These are phyloP conservation scores for Polygonum aviculare DNA, from an alignment of 148 eudicot species.

Conservation along the genomic window DNA sequence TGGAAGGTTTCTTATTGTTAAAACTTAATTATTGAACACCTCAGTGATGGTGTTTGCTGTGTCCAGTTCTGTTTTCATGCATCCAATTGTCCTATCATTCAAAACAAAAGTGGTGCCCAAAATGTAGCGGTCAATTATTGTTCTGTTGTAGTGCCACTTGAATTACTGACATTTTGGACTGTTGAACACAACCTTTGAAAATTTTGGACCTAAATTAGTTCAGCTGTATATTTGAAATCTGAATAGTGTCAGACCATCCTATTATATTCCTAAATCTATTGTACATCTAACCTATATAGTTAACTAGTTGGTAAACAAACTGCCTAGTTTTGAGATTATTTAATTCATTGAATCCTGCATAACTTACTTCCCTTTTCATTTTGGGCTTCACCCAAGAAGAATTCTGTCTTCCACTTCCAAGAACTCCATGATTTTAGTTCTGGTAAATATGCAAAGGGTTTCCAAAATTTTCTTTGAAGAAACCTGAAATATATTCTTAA, in stretches of 20 bases:
- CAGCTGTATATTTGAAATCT: not conserved
- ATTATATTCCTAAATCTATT: not conserved
- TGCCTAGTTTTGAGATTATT: not conserved
- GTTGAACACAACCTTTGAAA: not conserved
- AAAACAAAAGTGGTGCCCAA: not conserved
- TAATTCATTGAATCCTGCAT: not conserved
- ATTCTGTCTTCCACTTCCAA: not conserved
- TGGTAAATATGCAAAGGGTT: not conserved
- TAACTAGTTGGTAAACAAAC: not conserved
- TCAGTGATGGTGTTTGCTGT: not conserved
- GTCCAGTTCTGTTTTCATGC: not conserved
- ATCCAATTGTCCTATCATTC: not conserved
- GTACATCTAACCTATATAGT: not conserved
- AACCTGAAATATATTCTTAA: not conserved
- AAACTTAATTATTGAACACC: not conserved
- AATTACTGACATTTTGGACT: not conserved
- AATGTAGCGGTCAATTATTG: not conserved
- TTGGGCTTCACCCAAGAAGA: not conserved
- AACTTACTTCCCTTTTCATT: not conserved
- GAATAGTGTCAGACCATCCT: not conserved
- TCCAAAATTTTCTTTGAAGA: not conserved
- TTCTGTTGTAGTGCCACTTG: not conserved
- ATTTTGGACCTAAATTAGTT: not conserved
- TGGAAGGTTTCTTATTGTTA: no score
- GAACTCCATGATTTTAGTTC: not conserved